Evolutionary conservation across 1,284 basidiomycete species (phyloP), one percentile per base, ranked within the genome.

Genomic region (Heterobasidion parviporum): DNA sequence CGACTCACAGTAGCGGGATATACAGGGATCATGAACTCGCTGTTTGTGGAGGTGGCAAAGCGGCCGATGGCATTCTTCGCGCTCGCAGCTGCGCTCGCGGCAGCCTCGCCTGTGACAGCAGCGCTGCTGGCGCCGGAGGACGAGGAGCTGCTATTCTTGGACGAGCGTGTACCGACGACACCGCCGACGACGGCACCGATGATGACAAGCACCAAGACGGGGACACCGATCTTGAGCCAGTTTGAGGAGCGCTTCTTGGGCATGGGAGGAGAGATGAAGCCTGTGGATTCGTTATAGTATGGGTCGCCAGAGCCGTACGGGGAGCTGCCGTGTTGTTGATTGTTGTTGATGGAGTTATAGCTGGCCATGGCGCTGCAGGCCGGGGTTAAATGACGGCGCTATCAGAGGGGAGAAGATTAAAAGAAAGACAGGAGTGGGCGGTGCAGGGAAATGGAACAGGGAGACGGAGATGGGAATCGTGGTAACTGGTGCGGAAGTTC

Each of bases 1-100:
- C 59, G 54, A 79, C 90, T 73, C 60, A 94, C 89, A 15, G 88
- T 88, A 15, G 89, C 85, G 33, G 90, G 91, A 68, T 93, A 97
- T n/a, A 94, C 68, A 6, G 94, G 94, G 58, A 93, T 79, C 74
- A 89, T 81, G 64, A 77, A 89, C 48, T 78, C 73, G 65, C 82
- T 80, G 64, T 93, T 78, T 9, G 89, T 91, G 50, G 84, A 83
- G 15, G 88, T 89, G 38, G 92, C 81, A 67, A 82, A 88, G 49
- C 79, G 68, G 38, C 86, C 85, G 45, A 87, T 67, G 12, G 77
- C 74, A 53, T 78, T 73, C 68, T 89, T 86, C 18, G 78, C 78
- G 61, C 80, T 81, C 50, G 79, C 77, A 48, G 81, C 72, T 47
- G 69, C 69, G 58, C 71, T 72, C n/a, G 72, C 76, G n/a, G 70